phyloP scores from a whole-genome alignment of 2,329 filamentous ascomycete species.

The Harringtonia aguacate region DNA sequence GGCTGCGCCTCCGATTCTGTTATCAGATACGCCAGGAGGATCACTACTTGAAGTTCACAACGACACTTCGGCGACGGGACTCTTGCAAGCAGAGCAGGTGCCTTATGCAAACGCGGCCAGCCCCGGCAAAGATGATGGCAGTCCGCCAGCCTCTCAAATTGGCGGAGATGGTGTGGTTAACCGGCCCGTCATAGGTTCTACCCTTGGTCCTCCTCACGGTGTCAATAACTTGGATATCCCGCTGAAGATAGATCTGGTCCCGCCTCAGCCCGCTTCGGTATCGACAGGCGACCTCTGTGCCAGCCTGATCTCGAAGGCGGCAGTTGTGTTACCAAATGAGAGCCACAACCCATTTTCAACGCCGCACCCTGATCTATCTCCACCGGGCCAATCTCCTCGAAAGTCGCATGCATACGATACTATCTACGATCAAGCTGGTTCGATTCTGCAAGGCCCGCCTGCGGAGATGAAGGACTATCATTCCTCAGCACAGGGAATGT shows the following conservation, averaged over 20 bases:
- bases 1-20: constrained; percentile 10
- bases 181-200: constrained; percentile 8
- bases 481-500: background rate
- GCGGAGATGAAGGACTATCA: background rate
- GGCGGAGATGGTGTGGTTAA: constrained; percentile 4
- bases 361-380: constrained; percentile 28
- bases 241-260: constrained; percentile 1
- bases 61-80: too few species aligned
- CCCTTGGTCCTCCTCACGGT: background rate
- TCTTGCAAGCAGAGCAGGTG: too few species aligned
- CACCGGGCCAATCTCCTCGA: constrained; percentile 28
- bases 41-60: too few species aligned
- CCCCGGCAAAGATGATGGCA: too few species aligned
- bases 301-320: constrained; percentile 6
- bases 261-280: background rate
- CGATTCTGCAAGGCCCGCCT: constrained; percentile 7
- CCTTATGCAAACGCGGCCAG: too few species aligned
- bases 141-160: too few species aligned
- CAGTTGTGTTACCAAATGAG: constrained; percentile 15
- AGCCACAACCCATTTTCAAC: constrained; percentile 30
- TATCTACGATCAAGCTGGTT: constrained; percentile 22
- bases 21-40: too few species aligned
- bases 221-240: background rate
- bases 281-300: background rate
- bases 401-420: constrained; percentile 28